Conservation (phyloP, 2,329 filamentous ascomycete genomes). For the Phaeosphaeria sp. region DNA sequence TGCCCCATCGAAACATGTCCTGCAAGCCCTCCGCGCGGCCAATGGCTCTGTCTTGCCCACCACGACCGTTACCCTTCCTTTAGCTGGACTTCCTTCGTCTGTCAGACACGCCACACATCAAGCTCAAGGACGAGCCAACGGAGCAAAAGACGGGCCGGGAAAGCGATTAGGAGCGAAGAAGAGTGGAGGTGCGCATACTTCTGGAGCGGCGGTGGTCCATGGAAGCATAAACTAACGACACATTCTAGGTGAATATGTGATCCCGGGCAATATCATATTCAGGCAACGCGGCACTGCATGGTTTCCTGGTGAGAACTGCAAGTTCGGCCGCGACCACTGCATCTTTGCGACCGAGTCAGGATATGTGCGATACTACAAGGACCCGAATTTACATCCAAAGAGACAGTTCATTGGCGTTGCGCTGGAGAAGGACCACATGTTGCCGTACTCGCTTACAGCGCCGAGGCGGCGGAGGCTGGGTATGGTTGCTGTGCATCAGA, state of each 20-base stretch:
- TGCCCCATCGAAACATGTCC: slow-evolving; percentile 35
- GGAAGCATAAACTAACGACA: background rate
- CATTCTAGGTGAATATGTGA: slow-evolving; percentile 80
- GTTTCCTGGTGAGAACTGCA: slow-evolving; percentile 94
- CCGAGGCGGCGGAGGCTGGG: slow-evolving; percentile 77
- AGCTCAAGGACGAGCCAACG: slow-evolving; percentile 71
- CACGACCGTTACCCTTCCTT: slow-evolving; percentile 51
- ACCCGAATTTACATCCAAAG: slow-evolving; percentile 80
- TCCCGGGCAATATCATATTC: slow-evolving; percentile 97
- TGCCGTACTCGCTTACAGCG: slow-evolving; percentile 78
- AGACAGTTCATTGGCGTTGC: slow-evolving; percentile 94
- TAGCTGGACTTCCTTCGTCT: slow-evolving; percentile 37
- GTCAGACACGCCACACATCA: slow-evolving; percentile 68
- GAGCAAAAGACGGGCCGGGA: slow-evolving; percentile 71
- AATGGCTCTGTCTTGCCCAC: slow-evolving; percentile 39
- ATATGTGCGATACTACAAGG: slow-evolving; percentile 96
- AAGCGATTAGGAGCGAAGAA: slow-evolving; percentile 97
- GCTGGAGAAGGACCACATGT: slow-evolving; percentile 78
- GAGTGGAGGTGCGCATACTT: slow-evolving; percentile 71
- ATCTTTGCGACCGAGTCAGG: slow-evolving; percentile 85
- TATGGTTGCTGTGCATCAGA: slow-evolving; percentile 64
- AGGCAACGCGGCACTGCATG: slow-evolving; percentile 93
- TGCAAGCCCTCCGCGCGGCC: slow-evolving; percentile 40
- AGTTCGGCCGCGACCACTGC: slow-evolving; percentile 94
- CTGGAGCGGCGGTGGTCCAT: too few relatives aligned